These are phyloP conservation scores for Microthyrium microscopicum DNA, from an alignment of 2,329 filamentous ascomycete species.

Conservation along the genomic window DNA sequence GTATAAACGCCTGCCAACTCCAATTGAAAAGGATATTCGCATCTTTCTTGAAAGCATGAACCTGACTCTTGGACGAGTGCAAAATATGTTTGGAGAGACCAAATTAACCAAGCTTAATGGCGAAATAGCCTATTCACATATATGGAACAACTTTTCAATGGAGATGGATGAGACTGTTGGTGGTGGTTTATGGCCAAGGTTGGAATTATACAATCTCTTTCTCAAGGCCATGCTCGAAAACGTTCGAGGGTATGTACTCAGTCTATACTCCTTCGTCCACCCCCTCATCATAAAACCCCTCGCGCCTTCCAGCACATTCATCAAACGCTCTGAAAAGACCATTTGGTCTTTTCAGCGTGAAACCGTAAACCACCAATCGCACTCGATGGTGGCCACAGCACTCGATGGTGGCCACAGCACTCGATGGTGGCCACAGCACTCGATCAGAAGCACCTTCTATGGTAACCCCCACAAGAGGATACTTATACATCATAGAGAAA, in stretches of 20 bases:
- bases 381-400: too few species aligned
- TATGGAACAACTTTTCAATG: conserved; percentile 34
- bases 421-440: too few species aligned
- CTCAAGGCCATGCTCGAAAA: conserved; percentile 26
- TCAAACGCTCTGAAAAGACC: too few species aligned
- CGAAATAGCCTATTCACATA: conserved; percentile 26
- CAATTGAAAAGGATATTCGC: conserved; percentile 6
- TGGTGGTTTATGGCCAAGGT: conserved; percentile 27
- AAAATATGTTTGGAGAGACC: conserved; percentile 25
- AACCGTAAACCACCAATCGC: too few species aligned
- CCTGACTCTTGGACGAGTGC: conserved; percentile 4
- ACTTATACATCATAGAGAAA: too few species aligned
- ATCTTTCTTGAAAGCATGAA: conserved; percentile 7
- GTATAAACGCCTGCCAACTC: conserved; percentile 1
- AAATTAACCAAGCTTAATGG: conserved; percentile 19
- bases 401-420: too few species aligned
- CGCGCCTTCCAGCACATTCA: too few species aligned
- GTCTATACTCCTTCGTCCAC: too few species aligned
- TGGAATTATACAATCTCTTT: conserved; percentile 34
- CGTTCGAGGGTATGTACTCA: conserved; percentile 27
- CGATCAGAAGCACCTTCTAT: too few species aligned
- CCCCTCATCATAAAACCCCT: too few species aligned
- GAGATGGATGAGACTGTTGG: conserved; percentile 29
- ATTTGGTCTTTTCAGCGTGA: too few species aligned
- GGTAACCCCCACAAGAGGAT: too few species aligned